Percentiles rank a stretch among this genome's conserved stretches.
Evolutionary conservation across 2,329 filamentous ascomycete species (phyloP).

Genomic region (Diaporthe longicolla): DNA sequence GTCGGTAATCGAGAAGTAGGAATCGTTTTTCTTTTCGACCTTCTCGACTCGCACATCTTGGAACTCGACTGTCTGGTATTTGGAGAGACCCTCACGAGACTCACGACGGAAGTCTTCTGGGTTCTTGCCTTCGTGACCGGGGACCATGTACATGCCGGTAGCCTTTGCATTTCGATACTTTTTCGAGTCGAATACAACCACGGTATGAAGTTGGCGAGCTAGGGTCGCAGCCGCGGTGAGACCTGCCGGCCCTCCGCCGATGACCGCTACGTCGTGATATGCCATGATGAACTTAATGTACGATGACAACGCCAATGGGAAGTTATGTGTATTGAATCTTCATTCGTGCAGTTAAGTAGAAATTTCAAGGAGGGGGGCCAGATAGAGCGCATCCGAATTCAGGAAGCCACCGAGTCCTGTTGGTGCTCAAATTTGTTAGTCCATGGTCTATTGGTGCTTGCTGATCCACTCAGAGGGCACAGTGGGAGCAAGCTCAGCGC

Average conservation of each 20-base stretch:
- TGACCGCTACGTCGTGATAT: constrained; percentile 55
- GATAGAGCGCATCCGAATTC: no score
- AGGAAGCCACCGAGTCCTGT: no score
- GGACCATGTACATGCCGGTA: constrained; percentile 63
- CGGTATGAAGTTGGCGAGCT: constrained; percentile 63
- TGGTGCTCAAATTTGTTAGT: no score
- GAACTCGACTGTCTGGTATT: constrained; percentile 54
- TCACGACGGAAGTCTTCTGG: constrained; percentile 54
- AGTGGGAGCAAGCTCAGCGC: no score
- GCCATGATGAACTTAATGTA: not conserved
- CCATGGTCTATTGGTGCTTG: no score
- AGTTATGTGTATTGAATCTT: no score
- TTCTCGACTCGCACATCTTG: constrained; percentile 43
- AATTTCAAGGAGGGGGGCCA: no score
- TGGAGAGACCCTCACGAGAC: constrained; percentile 50
- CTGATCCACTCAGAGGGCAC: no score
- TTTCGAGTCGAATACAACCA: constrained; percentile 64
- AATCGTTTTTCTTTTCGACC: constrained; percentile 40
- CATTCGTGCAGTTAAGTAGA: no score
- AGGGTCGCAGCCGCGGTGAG: constrained; percentile 62
- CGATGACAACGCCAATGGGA: no score
- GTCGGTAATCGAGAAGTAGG: constrained; percentile 51
- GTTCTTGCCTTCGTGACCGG: constrained; percentile 55
- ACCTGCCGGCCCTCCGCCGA: constrained; percentile 67
- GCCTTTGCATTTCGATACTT: constrained; percentile 65